Percentiles rank a stretch among this genome's conserved stretches.
These are phyloP conservation scores for Gloeostereum incarnatum DNA, from an alignment of 768 basidiomycete species.

Conservation along the genomic window DNA sequence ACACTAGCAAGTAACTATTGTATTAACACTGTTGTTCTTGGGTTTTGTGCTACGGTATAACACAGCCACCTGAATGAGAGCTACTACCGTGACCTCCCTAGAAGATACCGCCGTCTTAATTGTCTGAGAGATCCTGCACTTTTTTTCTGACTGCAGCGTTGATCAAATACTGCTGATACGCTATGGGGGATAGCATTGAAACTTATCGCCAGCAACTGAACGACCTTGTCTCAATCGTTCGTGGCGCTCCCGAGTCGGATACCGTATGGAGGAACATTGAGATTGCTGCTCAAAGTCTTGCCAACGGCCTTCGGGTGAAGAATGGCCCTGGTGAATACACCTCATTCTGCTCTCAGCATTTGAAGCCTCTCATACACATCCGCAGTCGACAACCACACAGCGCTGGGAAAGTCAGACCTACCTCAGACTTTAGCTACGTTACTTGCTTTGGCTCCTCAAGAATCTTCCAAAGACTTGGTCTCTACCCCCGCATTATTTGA, in stretches of 20 bases:
- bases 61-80: too few species aligned
- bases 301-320: slow-evolving; percentile 51
- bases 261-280: slow-evolving; percentile 44
- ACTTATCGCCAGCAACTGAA: too few species aligned
- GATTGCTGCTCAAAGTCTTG: slow-evolving; percentile 42
- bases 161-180: too few species aligned
- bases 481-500: slow-evolving; percentile 50
- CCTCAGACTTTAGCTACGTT: slow-evolving; percentile 59
- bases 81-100: too few species aligned
- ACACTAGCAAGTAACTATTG: not conserved
- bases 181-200: too few species aligned
- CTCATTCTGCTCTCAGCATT: slow-evolving; percentile 3
- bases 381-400: slow-evolving; percentile 62
- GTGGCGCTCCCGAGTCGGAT: slow-evolving; percentile 18
- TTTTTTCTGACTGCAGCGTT: too few species aligned
- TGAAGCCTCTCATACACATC: slow-evolving; percentile 10
- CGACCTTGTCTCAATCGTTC: slow-evolving; percentile 21
- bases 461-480: slow-evolving; percentile 31
- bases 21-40: too few species aligned
- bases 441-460: slow-evolving; percentile 44
- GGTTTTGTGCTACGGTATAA: too few species aligned
- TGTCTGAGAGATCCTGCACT: too few species aligned
- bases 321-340: slow-evolving; percentile 36
- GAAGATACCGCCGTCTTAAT: too few species aligned
- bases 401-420: slow-evolving; percentile 54